Base-by-base conservation (phyloP, 2,329 filamentous ascomycete genomes). In the Metarhizium guizhouense region DNA sequence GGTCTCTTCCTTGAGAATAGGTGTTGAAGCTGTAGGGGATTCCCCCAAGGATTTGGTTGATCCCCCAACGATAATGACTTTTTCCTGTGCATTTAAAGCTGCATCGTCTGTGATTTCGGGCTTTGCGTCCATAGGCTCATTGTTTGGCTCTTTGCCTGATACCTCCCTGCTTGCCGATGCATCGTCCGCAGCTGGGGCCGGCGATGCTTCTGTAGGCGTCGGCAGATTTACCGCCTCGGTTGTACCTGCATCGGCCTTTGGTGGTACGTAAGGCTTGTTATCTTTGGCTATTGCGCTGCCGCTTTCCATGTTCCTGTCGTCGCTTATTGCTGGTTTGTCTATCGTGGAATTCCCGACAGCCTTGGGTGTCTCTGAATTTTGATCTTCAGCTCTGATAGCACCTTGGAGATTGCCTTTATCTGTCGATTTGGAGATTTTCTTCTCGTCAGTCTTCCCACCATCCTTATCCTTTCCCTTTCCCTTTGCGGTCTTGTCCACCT, bases 401-500 rank as follows among this genome's bases (percentile, higher is more conserved):
- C 58, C 4, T 5, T 32, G 55, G 48, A 34, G 59, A 43, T 60
- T 60, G 25, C 59, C 58, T 29, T 53, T 51, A 38, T 64, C 63
- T 18, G 53, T 52, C 36, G 62, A 56, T 36, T 52, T 51, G 11
- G 11, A 16, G 42, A 13, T 47, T 36, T 14, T 32, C 29, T 36
- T 51, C 34, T 51, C 47, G 8, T 53, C 18, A 18, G n/a, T 43
- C 50, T 52, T 40, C n/a, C 58, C 42, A 4, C n/a, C n/a, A 16
- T 20, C 63, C 56, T 64, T 68, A 16, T 63, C 67, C 55, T 66
- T 68, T 45, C 61, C 61, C 57, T 68, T 56, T 18, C 60, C 62
- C 50, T 66, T 34, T 34, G 62, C 34, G 56, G 63, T 63, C 62
- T 74, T 72, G 4, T 72, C 69, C 1, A 62, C 67, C 52, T 68